These are phyloP conservation scores for Mycosarcoma mackinlayi DNA, from an alignment of 1,284 basidiomycete species.

Conservation along the genomic window DNA sequence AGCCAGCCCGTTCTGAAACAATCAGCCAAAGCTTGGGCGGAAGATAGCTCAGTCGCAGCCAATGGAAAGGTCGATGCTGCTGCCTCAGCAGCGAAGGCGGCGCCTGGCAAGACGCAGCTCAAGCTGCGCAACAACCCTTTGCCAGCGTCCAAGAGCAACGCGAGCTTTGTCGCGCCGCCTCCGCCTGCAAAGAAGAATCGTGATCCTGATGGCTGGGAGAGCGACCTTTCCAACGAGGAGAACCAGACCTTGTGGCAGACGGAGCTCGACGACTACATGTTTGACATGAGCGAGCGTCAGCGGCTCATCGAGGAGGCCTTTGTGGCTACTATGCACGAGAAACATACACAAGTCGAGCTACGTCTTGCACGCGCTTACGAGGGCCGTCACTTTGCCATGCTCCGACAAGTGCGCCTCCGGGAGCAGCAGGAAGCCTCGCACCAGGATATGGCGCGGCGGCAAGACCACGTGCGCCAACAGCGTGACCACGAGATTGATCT, in stretches of 20 bases:
- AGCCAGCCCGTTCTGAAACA: not conserved
- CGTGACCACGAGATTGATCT: conserved; percentile 61
- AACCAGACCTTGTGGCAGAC: conserved; percentile 55
- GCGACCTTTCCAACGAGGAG: conserved; percentile 62
- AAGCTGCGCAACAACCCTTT: conserved; percentile 55
- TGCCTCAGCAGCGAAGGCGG: conserved; percentile 9
- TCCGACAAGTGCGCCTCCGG: conserved; percentile 46
- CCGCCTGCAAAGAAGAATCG: conserved; percentile 46
- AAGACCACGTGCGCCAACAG: conserved; percentile 47
- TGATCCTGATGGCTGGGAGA: conserved; percentile 60
- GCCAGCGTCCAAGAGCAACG: conserved; percentile 40
- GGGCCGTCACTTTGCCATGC: conserved; percentile 50
- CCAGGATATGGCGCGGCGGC: conserved; percentile 30
- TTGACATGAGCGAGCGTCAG: conserved; percentile 47
- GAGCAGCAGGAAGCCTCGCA: conserved; percentile 46
- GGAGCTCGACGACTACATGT: conserved; percentile 57
- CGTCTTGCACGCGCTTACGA: conserved; percentile 57
- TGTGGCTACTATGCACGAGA: conserved; percentile 27
- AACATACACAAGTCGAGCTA: conserved; percentile 46
- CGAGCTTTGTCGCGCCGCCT: conserved; percentile 46
- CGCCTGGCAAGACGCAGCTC: conserved; percentile 31
- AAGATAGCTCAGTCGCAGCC: conserved; percentile 1
- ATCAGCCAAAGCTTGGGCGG: not conserved
- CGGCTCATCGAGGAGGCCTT: conserved; percentile 51
- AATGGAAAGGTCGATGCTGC: conserved; percentile 13